Evolutionary conservation across 1,139 yeast genomes (phyloP).

Genomic region (Suhomyces panamericanus): DNA sequence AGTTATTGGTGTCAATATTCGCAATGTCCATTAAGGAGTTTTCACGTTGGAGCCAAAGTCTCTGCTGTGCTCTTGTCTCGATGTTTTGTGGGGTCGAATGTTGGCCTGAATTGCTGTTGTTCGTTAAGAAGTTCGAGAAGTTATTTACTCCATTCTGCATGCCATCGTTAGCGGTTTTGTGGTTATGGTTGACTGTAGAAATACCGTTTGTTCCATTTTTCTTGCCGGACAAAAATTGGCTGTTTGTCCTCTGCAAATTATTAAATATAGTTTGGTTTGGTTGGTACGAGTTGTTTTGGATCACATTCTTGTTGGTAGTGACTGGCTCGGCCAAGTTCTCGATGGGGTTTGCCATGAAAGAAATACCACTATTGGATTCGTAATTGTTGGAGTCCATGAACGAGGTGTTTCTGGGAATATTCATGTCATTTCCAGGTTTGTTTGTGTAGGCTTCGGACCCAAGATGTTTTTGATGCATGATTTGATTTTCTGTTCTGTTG

Average conservation of each 20-base stretch:
- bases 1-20: constrained; percentile 34
- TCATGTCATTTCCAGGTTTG: constrained; percentile 2
- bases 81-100: constrained; percentile 16
- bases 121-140: constrained; percentile 33
- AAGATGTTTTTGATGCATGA: constrained; percentile 12
- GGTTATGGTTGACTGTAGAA: background rate
- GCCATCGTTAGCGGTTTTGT: background rate
- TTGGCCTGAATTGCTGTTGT: constrained; percentile 14
- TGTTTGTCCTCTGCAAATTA: constrained; percentile 43
- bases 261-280: constrained; percentile 48
- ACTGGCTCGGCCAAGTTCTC: constrained; percentile 37
- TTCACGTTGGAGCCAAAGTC: constrained; percentile 81
- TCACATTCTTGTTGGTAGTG: constrained; percentile 35
- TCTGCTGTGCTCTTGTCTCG: constrained; percentile 77
- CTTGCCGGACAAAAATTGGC: constrained; percentile 32
- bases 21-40: constrained; percentile 62
- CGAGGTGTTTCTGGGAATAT: constrained; percentile 16
- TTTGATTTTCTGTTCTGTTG: constrained; percentile 17
- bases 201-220: constrained; percentile 10
- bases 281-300: constrained; percentile 42
- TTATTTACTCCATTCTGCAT: constrained; percentile 30
- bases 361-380: constrained; percentile 35
- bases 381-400: constrained; percentile 19
- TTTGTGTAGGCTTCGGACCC: constrained; percentile 11
- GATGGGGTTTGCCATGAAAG: constrained; percentile 39